phyloP scores from a whole-genome alignment of 768 basidiomycete genomes.

The Pleurotus pulmonarius region DNA sequence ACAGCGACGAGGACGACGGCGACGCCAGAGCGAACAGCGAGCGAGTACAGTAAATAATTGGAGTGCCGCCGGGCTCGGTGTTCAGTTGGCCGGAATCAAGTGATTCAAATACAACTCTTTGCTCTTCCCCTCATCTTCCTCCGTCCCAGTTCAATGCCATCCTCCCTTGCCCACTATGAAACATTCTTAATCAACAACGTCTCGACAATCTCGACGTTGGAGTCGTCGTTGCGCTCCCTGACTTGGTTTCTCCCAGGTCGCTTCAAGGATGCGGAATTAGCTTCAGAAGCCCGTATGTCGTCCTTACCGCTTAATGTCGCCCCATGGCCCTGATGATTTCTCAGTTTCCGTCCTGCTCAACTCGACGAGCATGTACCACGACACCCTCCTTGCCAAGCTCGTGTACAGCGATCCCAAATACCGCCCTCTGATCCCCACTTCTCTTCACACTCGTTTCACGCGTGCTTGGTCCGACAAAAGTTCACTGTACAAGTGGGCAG shows the following conservation, averaged over 20 bases:
- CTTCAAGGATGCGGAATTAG: slow-evolving; percentile 96
- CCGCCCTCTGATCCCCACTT: slow-evolving; percentile 70
- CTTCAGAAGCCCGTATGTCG: slow-evolving; percentile 79
- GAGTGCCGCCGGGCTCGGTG: neutral
- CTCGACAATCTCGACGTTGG: slow-evolving; percentile 80
- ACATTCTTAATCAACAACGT: slow-evolving; percentile 81
- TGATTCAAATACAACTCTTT: neutral
- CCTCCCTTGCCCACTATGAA: slow-evolving; percentile 72
- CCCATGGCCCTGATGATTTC: slow-evolving; percentile 10
- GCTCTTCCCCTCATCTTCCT: slow-evolving; percentile 8
- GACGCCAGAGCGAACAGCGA: too few relatives aligned
- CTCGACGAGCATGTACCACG: slow-evolving; percentile 90
- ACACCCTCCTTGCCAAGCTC: slow-evolving; percentile 77
- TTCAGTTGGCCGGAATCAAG: neutral
- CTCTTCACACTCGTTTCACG: slow-evolving; percentile 86
- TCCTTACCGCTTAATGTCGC: slow-evolving; percentile 11
- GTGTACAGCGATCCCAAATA: slow-evolving; percentile 63
- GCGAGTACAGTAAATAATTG: too few relatives aligned
- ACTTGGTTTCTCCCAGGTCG: slow-evolving; percentile 96
- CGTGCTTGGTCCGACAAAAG: slow-evolving; percentile 78
- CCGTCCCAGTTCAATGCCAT: slow-evolving; percentile 45
- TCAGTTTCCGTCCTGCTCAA: slow-evolving; percentile 87
- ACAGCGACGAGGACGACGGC: neutral
- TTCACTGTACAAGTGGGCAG: slow-evolving; percentile 71
- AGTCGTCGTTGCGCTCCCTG: slow-evolving; percentile 82